phyloP scores from a whole-genome alignment of 768 basidiomycete genomes.

The Leccinum subgranulosum region DNA sequence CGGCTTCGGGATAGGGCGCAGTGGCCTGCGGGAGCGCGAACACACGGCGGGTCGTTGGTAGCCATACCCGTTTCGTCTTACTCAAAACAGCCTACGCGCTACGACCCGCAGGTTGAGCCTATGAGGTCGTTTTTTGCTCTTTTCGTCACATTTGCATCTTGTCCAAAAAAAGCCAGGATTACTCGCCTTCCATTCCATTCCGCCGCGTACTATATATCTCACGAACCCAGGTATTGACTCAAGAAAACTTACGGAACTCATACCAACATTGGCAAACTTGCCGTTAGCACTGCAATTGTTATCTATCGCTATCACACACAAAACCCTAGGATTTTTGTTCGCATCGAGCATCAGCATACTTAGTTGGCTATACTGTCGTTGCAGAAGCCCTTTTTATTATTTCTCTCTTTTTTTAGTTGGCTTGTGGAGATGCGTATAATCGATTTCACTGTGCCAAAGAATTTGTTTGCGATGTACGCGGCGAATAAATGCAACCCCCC shows the following conservation, averaged over 20 bases:
- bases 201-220: slow-evolving; percentile 35
- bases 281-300: slow-evolving; percentile 33
- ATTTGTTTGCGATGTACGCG: slow-evolving; percentile 9
- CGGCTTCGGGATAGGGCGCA: slow-evolving; percentile 62
- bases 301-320: slow-evolving; percentile 30
- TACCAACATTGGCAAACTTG: slow-evolving; percentile 28
- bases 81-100: slow-evolving; percentile 11
- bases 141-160: slow-evolving; percentile 18
- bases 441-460: slow-evolving; percentile 12
- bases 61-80: background rate
- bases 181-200: slow-evolving; percentile 27
- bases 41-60: slow-evolving; percentile 30
- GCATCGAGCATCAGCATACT: slow-evolving; percentile 28
- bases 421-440: slow-evolving; percentile 16
- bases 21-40: slow-evolving; percentile 51
- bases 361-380: slow-evolving; percentile 17
- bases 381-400: slow-evolving; percentile 5
- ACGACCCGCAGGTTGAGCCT: slow-evolving; percentile 21
- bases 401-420: background rate
- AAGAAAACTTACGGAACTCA: slow-evolving; percentile 34
- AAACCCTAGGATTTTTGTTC: slow-evolving; percentile 19
- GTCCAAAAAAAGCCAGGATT: slow-evolving; percentile 29
- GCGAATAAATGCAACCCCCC: slow-evolving; percentile 18
- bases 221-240: slow-evolving; percentile 27
- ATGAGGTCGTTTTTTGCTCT: slow-evolving; percentile 16